Conservation (phyloP, 1,284 basidiomycete species). For the Heterobasidion occidentale region DNA sequence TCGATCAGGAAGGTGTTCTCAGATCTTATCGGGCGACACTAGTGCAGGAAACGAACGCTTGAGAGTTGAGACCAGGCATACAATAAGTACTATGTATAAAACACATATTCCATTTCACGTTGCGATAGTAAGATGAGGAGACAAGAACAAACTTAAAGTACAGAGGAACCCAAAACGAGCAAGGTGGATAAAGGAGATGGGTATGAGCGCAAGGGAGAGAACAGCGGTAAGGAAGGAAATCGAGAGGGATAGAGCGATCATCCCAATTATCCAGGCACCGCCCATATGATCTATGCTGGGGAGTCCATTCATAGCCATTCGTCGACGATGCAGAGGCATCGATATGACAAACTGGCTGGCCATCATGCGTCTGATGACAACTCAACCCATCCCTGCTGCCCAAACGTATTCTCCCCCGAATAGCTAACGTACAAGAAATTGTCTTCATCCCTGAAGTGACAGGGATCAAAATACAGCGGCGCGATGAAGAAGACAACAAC, state of each 20-base stretch:
- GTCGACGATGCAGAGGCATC: neutral
- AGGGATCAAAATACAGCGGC: conserved; percentile 2
- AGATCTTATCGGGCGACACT: too few relatives aligned
- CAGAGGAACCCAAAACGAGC: conserved; percentile 9
- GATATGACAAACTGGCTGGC: neutral
- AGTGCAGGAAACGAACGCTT: too few relatives aligned
- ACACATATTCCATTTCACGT: neutral
- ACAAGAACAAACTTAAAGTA: conserved; percentile 11
- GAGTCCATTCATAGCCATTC: neutral
- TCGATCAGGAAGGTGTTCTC: too few relatives aligned
- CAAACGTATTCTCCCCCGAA: conserved; percentile 96
- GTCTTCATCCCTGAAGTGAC: conserved; percentile 76
- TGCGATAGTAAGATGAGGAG: neutral
- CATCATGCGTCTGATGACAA: conserved; percentile 12
- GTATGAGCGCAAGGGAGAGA: neutral
- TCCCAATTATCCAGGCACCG: neutral
- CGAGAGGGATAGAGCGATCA: neutral
- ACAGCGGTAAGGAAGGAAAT: neutral
- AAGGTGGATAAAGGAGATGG: conserved; percentile 8
- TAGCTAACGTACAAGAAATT: conserved; percentile 95
- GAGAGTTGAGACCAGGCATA: too few relatives aligned
- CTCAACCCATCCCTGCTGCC: conserved; percentile 27
- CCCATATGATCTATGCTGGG: conserved; percentile 6
- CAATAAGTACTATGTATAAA: neutral
- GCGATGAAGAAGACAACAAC: conserved; percentile 21